Evolutionary conservation across 306 rosid genomes (phyloP), one percentile per base, ranked within the genome.

Genomic region (Lathyrus oleraceus): DNA sequence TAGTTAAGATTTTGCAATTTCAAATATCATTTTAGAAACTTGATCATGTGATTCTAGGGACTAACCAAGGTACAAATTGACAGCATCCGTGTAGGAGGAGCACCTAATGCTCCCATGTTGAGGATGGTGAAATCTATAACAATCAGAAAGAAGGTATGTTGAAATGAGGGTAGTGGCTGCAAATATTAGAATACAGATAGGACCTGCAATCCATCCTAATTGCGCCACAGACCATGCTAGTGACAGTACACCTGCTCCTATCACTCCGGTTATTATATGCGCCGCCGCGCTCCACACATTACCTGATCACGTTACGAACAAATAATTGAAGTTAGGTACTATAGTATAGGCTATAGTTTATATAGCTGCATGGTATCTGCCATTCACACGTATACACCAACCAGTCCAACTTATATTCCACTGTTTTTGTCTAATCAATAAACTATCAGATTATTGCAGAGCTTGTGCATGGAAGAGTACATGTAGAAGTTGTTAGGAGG

Each of bases 211-310:
- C 98, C 96, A 92, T 12, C 98, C 98, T 0, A 92, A 67, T 67
- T 89, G 95, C 30, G 98, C 90, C 52, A 85, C 69, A 1, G 85
- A 70, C 98, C 98, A 92, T 12, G 98, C 82, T 32, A 89, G 72
- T 16, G 98, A 89, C 10, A 89, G 60, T 27, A 92, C 95, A 20
- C 95, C 98, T 57, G 98, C 87, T 14, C 96, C 98, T 76, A 92
- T 82, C 43, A 92, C 95, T 1, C 85, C 96, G 1, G 92, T 87
- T 74, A 92, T 82, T 17, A 92, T 81, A 61, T 89, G 92, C 20
- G 95, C 88, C 8, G 73, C 12, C 1, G 88, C 90, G 4, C 82
- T 83, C 89, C 84, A 78, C 10, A 69, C 36, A 14, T 73, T 79
- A 45, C 85, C 93, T 57, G 62, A 47, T 47, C 21, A 42, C 10